Evolutionary conservation across 208 protist genomes (phyloP).

Genomic region (Leishmania guyanensis): DNA sequence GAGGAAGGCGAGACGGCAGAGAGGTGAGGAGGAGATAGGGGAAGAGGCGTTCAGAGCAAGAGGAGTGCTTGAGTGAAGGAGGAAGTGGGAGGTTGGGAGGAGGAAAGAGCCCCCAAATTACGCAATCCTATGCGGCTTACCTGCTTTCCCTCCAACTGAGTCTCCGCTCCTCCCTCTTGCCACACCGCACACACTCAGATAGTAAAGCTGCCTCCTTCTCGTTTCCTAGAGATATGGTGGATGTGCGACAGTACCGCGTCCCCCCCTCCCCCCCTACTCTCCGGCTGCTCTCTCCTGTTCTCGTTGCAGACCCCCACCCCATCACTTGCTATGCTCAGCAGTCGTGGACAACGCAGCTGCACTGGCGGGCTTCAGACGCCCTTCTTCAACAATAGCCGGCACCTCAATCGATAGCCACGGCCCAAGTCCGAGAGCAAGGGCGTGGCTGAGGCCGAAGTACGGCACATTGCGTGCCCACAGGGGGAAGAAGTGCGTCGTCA

Average conservation of each 20-base stretch:
- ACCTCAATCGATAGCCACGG: constrained; percentile 98
- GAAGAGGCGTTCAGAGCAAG: too few relatives aligned
- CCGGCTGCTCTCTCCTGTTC: neutral
- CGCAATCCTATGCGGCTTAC: neutral
- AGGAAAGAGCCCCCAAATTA: neutral
- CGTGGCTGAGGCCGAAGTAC: constrained; percentile 98
- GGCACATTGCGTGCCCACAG: constrained; percentile 97
- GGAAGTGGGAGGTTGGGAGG: neutral
- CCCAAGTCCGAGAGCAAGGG: constrained; percentile 95
- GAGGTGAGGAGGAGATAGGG: neutral
- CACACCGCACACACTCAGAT: neutral
- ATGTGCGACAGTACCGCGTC: neutral
- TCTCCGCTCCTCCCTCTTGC: neutral
- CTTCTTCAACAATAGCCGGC: constrained; percentile 94
- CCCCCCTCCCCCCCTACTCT: neutral
- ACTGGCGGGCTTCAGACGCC: constrained; percentile 66
- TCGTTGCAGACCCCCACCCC: neutral
- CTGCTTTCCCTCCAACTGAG: neutral
- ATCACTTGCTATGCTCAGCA: neutral
- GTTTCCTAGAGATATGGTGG: neutral
- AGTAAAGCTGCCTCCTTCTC: neutral
- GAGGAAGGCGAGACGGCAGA: neutral
- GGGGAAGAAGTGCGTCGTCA: constrained; percentile 98
- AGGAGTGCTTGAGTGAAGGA: neutral
- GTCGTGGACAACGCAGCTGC: constrained; percentile 1